A percentile compares a stretch with the other conserved stretches of the same genome.
Conservation (phyloP, 202 grass and related monocot species). For the Panicum hallii region DNA sequence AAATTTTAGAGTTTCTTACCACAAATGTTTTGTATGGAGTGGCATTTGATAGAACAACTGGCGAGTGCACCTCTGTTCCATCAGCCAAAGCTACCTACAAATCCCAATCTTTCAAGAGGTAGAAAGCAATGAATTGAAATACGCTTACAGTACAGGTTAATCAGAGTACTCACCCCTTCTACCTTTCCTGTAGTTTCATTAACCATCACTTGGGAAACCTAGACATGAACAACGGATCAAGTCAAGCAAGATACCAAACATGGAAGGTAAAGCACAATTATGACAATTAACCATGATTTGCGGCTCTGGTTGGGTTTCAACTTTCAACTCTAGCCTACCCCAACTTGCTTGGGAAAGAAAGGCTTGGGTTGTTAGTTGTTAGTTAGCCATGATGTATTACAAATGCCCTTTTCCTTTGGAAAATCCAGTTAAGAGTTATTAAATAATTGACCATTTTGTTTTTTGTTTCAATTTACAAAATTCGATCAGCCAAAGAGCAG, state of each 20-base stretch:
- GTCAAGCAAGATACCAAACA: constrained; percentile 54
- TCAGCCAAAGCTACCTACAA: constrained; percentile 83
- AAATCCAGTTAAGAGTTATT: constrained; percentile 13
- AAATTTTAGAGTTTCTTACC: constrained; percentile 64
- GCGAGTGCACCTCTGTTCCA: constrained; percentile 82
- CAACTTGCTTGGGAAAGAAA: too few species aligned
- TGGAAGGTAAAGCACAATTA: constrained; percentile 6
- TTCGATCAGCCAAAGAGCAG: constrained; percentile 10
- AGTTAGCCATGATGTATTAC: neutral
- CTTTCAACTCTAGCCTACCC: too few species aligned
- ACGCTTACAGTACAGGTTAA: constrained; percentile 18
- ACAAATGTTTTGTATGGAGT: constrained; percentile 95
- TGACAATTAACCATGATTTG: neutral
- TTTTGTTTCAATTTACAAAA: constrained; percentile 40
- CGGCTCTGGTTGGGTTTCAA: too few species aligned
- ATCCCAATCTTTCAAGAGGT: constrained; percentile 39
- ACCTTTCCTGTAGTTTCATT: constrained; percentile 63
- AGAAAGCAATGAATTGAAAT: constrained; percentile 29
- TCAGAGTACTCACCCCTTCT: constrained; percentile 70
- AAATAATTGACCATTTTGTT: constrained; percentile 29
- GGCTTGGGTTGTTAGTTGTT: too few species aligned
- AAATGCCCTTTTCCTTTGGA: neutral
- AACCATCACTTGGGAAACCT: constrained; percentile 83
- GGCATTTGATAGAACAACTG: constrained; percentile 92
- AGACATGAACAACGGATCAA: constrained; percentile 48